These are phyloP conservation scores for Ilex paraguariensis DNA, from an alignment of 305 asterid genomes.

Conservation along the genomic window DNA sequence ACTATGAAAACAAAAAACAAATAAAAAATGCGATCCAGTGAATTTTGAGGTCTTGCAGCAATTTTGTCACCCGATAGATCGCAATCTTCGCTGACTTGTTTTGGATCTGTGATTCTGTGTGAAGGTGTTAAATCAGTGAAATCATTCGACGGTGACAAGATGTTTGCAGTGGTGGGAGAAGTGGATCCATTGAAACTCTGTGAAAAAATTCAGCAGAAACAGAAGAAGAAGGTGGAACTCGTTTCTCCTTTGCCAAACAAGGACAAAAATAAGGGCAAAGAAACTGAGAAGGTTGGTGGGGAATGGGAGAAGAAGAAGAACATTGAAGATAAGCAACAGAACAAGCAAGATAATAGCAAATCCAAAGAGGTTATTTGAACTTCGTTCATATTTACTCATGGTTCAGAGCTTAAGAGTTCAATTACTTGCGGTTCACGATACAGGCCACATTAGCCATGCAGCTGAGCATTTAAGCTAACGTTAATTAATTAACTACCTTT, in stretches of 20 bases:
- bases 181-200: slow-evolving; percentile 68
- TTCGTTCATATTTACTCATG: too few relatives aligned
- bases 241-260: slow-evolving; percentile 48
- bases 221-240: slow-evolving; percentile 57
- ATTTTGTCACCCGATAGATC: too few relatives aligned
- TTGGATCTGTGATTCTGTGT: neutral
- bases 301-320: slow-evolving; percentile 30
- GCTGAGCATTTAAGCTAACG: too few relatives aligned
- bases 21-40: too few relatives aligned
- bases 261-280: slow-evolving; percentile 13
- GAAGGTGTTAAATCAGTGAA: slow-evolving; percentile 58
- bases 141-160: slow-evolving; percentile 37
- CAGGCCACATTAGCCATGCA: too few relatives aligned
- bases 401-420: too few relatives aligned
- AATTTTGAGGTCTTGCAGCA: too few relatives aligned
- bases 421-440: too few relatives aligned
- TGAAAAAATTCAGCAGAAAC: slow-evolving; percentile 56
- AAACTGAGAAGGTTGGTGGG: slow-evolving; percentile 22
- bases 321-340: slow-evolving; percentile 11
- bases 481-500: too few relatives aligned
- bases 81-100: too few relatives aligned
- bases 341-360: neutral
- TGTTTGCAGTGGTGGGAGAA: slow-evolving; percentile 63
- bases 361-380: slow-evolving; percentile 18
- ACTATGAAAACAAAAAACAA: too few relatives aligned